Evolutionary conservation across 2,329 filamentous ascomycete genomes (phyloP).

Genomic region (Colletotrichum destructivum): DNA sequence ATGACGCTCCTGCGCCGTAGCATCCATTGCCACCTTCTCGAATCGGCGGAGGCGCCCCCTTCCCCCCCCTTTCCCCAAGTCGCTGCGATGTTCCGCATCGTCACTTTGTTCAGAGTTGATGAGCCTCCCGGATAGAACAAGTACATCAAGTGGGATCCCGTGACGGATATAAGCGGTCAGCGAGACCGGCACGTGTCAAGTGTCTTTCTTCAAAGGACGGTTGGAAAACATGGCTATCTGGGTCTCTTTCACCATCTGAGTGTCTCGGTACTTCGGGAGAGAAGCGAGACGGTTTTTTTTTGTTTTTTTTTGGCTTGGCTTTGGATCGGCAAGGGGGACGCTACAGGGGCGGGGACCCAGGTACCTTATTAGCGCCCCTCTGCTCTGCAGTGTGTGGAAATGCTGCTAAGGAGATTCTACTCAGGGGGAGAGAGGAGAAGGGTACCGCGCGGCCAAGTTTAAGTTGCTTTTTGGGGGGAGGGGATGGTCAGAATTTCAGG

Average conservation of each 20-base stretch:
- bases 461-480: too few species aligned
- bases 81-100: background rate
- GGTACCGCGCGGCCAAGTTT: too few species aligned
- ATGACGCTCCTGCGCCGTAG: background rate
- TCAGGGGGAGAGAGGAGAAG: too few species aligned
- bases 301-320: background rate
- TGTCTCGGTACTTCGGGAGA: constrained; percentile 5
- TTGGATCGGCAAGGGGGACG: constrained; percentile 13
- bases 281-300: background rate
- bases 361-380: background rate
- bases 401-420: too few species aligned
- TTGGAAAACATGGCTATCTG: background rate
- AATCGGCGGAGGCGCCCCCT: constrained; percentile 6
- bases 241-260: background rate
- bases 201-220: background rate
- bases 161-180: background rate
- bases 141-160: background rate
- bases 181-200: constrained; percentile 3
- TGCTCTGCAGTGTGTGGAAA: background rate
- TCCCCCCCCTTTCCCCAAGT: background rate
- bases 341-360: background rate
- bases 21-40: constrained; percentile 17
- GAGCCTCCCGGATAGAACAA: background rate
- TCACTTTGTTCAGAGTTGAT: background rate
- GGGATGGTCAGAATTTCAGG: too few species aligned